These are phyloP conservation scores for Agrocybe chaxingu DNA, from an alignment of 768 basidiomycete genomes.

Conservation along the genomic window DNA sequence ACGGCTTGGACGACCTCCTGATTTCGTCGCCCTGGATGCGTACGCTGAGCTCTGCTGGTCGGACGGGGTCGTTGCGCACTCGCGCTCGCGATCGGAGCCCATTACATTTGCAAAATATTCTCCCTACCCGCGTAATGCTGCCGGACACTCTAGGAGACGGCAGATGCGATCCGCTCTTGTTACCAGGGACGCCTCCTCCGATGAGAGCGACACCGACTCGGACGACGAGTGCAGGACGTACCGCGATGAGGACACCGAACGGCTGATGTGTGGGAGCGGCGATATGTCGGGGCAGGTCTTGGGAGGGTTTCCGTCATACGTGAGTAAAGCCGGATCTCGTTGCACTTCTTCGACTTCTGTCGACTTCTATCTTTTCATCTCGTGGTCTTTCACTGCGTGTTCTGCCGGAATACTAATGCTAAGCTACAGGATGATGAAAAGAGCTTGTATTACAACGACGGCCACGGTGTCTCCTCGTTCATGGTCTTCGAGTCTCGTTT, in stretches of 20 bases:
- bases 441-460: slow-evolving; percentile 15
- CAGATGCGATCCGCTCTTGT: slow-evolving; percentile 11
- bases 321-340: slow-evolving; percentile 8
- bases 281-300: slow-evolving; percentile 8
- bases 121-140: neutral
- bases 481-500: slow-evolving; percentile 18
- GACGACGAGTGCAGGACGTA: slow-evolving; percentile 23
- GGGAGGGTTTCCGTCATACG: slow-evolving; percentile 15
- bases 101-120: neutral
- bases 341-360: slow-evolving; percentile 1
- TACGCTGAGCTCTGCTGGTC: slow-evolving; percentile 37
- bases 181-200: slow-evolving; percentile 16
- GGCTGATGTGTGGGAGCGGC: slow-evolving; percentile 10
- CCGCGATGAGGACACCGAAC: slow-evolving; percentile 13
- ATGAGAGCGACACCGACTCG: slow-evolving; percentile 25
- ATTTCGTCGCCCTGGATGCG: slow-evolving; percentile 32
- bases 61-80: slow-evolving; percentile 12
- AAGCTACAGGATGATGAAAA: slow-evolving; percentile 10
- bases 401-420: slow-evolving; percentile 8
- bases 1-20: slow-evolving; percentile 35
- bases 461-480: slow-evolving; percentile 16
- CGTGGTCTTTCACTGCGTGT: slow-evolving; percentile 2
- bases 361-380: slow-evolving; percentile 2
- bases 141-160: slow-evolving; percentile 2
- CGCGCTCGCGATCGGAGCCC: too few species aligned